phyloP scores from a whole-genome alignment of 192 early-diverging fungal species.

The Coemansia sp. region DNA sequence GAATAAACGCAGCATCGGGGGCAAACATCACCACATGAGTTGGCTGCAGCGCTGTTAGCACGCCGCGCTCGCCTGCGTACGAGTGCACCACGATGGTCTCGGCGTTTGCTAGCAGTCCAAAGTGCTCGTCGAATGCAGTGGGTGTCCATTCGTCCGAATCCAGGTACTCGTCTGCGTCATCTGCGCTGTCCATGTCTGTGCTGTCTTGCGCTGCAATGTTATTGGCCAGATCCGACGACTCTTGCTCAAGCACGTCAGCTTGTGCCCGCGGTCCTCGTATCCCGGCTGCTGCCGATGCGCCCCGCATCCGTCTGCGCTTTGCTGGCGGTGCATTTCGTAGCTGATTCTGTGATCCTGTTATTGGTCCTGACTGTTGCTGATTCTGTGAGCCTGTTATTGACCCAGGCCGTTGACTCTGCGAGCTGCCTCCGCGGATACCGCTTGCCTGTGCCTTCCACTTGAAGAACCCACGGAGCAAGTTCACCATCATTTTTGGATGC shows the following conservation, averaged over 20 bases:
- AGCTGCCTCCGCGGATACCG: slow-evolving; percentile 17
- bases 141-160: slow-evolving; percentile 55
- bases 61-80: slow-evolving; percentile 64
- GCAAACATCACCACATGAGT: slow-evolving; percentile 89
- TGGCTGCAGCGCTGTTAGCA: slow-evolving; percentile 71
- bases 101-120: slow-evolving; percentile 25
- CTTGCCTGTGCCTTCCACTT: slow-evolving; percentile 67
- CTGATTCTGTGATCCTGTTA: slow-evolving; percentile 2
- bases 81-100: slow-evolving; percentile 58
- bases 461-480: slow-evolving; percentile 70
- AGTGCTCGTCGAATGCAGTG: slow-evolving; percentile 55
- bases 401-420: not conserved
- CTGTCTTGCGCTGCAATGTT: slow-evolving; percentile 11
- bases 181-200: not conserved
- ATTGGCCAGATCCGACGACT: slow-evolving; percentile 32
- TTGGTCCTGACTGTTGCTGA: not conserved
- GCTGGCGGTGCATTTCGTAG: slow-evolving; percentile 47
- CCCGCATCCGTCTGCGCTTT: slow-evolving; percentile 56
- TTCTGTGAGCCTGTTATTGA: not conserved
- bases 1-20: slow-evolving; percentile 82
- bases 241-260: slow-evolving; percentile 31
- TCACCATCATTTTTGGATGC: slow-evolving; percentile 44
- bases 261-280: slow-evolving; percentile 32
- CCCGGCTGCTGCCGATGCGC: slow-evolving; percentile 46
- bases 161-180: slow-evolving; percentile 6